phyloP scores from a whole-genome alignment of 441 rosid genomes.

The Hypseocharis bilobata region DNA sequence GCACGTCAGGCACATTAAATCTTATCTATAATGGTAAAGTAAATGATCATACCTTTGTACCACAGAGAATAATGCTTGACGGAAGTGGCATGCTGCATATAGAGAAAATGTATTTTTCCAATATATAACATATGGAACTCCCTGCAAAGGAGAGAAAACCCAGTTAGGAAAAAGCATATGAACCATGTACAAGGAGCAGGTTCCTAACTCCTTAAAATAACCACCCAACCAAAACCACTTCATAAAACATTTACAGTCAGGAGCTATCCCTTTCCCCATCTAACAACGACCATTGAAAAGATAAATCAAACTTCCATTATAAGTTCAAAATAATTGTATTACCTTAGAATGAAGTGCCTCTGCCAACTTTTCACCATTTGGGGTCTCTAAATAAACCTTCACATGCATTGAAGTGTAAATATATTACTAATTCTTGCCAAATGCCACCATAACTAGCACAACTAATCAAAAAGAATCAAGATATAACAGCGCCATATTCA shows the following conservation, averaged over 20 bases:
- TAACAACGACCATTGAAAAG: background rate
- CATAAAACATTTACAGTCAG: too few species aligned
- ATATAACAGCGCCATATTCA: background rate
- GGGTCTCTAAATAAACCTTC: slow-evolving; percentile 80
- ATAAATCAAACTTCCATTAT: background rate
- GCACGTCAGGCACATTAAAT: background rate
- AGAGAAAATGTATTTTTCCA: slow-evolving; percentile 55
- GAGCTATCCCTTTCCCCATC: background rate
- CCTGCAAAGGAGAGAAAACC: slow-evolving; percentile 40
- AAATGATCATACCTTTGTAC: slow-evolving; percentile 54
- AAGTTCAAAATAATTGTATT: slow-evolving; percentile 9
- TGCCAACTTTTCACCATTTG: slow-evolving; percentile 69
- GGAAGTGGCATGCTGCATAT: slow-evolving; percentile 73
- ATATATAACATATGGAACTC: slow-evolving; percentile 73
- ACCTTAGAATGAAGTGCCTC: slow-evolving; percentile 85
- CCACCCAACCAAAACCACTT: background rate
- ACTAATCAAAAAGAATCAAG: background rate
- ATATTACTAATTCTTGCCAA: background rate
- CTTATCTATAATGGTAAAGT: background rate
- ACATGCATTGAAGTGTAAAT: slow-evolving; percentile 13
- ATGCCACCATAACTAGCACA: background rate
- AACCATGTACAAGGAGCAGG: background rate
- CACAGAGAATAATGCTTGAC: slow-evolving; percentile 68
- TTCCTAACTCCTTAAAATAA: background rate
- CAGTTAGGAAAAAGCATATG: slow-evolving; percentile 6